Conservation (phyloP, 2,329 filamentous ascomycete species). For the Penicillium brevicompactum region DNA sequence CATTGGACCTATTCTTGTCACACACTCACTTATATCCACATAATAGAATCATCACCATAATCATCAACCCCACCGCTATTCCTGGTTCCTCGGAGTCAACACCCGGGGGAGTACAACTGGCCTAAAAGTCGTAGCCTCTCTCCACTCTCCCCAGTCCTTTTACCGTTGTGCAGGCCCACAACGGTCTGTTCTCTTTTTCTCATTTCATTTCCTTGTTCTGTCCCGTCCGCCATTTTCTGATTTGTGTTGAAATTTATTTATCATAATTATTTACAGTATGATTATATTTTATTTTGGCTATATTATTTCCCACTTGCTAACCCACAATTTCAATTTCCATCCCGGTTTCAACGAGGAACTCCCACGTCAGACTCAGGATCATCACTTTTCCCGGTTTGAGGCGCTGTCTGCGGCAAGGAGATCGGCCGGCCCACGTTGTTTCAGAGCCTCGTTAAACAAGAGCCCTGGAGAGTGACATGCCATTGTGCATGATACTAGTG, state of each 20-base stretch:
- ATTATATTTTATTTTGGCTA: no score
- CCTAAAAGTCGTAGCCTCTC: neutral
- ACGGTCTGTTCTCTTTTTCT: constrained; percentile 1
- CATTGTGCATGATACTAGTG: neutral
- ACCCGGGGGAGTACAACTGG: constrained; percentile 9
- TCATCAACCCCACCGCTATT: constrained; percentile 8
- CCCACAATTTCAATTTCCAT: no score
- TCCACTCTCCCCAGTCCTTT: constrained; percentile 7
- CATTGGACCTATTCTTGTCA: no score
- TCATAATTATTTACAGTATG: neutral
- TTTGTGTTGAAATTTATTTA: neutral
- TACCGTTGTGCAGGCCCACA: constrained; percentile 11
- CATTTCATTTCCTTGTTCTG: neutral
- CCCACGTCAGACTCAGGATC: neutral
- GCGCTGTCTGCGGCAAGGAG: constrained; percentile 8
- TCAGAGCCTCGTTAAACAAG: constrained; percentile 9
- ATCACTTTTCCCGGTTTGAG: constrained; percentile 1
- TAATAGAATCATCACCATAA: no score
- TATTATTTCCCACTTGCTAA: neutral
- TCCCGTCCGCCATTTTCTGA: neutral
- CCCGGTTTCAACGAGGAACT: neutral
- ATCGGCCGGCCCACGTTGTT: constrained; percentile 9
- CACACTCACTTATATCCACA: no score
- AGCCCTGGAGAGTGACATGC: neutral
- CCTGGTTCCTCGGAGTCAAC: constrained; percentile 40